These are phyloP conservation scores for Aspergillus sp. DNA, from an alignment of 2,329 filamentous ascomycete species.

Conservation along the genomic window DNA sequence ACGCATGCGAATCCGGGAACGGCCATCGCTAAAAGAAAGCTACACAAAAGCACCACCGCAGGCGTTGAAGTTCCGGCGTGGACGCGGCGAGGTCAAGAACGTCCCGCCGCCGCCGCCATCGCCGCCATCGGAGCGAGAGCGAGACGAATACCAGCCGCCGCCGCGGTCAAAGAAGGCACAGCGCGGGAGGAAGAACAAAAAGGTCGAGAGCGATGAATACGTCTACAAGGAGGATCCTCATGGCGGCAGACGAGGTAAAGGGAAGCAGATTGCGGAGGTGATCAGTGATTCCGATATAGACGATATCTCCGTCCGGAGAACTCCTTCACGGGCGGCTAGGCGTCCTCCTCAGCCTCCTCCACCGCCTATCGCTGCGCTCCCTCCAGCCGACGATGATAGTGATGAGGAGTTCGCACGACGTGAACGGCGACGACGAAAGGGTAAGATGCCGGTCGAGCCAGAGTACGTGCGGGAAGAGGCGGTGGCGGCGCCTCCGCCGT, in stretches of 20 bases:
- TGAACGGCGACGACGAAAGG: background rate
- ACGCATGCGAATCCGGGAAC: constrained; percentile 29
- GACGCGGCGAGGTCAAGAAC: constrained; percentile 17
- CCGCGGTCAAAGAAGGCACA: background rate
- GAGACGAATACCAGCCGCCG: constrained; percentile 9
- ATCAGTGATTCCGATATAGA: background rate
- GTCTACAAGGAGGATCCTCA: constrained; percentile 4
- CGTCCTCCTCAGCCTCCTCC: background rate
- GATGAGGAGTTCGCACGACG: background rate
- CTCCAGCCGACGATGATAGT: background rate
- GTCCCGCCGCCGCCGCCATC: background rate
- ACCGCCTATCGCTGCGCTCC: background rate
- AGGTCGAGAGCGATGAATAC: constrained; percentile 24
- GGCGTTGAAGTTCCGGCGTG: constrained; percentile 13
- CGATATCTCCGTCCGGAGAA: background rate
- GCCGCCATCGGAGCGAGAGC: background rate
- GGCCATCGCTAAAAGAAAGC: constrained; percentile 19
- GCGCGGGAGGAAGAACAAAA: constrained; percentile 15
- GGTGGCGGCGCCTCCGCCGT: background rate
- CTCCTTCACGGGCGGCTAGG: too few relatives aligned
- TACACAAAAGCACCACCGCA: constrained; percentile 15
- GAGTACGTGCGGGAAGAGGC: background rate
- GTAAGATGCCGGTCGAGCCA: background rate
- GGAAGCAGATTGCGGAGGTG: background rate
- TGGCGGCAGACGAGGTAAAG: constrained; percentile 1